Evolutionary conservation across 2,329 filamentous ascomycete genomes (phyloP).

Genomic region (Neurospora crassa): DNA sequence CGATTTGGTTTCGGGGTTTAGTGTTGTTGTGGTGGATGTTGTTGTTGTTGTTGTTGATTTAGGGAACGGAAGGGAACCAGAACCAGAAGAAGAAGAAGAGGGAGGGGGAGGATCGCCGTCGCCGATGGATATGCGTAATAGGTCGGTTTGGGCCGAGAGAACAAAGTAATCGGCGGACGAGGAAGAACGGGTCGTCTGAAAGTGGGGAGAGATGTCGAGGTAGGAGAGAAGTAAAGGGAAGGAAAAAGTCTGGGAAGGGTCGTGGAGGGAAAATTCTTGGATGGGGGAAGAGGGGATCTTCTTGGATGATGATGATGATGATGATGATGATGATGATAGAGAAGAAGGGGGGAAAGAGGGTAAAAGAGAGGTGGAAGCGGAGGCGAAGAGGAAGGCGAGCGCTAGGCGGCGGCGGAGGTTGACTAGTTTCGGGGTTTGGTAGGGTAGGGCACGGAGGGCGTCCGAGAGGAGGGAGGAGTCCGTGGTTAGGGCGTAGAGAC

Average conservation of each 20-base stretch:
- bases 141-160: constrained; percentile 53
- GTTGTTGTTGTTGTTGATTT: too few species aligned
- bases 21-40: constrained; percentile 8
- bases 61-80: not conserved
- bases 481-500: constrained; percentile 35
- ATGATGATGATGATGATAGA: too few species aligned
- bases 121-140: constrained; percentile 69
- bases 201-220: not conserved
- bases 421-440: constrained; percentile 37
- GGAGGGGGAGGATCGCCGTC: constrained; percentile 32
- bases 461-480: constrained; percentile 45
- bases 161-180: constrained; percentile 54
- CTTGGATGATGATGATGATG: too few species aligned
- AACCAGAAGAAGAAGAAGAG: too few species aligned
- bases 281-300: not conserved
- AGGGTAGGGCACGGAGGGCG: constrained; percentile 49
- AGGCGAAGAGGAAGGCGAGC: constrained; percentile 41
- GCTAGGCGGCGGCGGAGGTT: constrained; percentile 59
- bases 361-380: not conserved
- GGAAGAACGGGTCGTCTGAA: not conserved
- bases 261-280: not conserved
- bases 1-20: constrained; percentile 21
- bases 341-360: not conserved
- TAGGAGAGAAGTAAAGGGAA: not conserved
- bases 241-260: not conserved